Evolutionary conservation across 2,329 filamentous ascomycete genomes (phyloP), one percentile per base, ranked within the genome.

Genomic region (Sclerotinia nivalis): DNA sequence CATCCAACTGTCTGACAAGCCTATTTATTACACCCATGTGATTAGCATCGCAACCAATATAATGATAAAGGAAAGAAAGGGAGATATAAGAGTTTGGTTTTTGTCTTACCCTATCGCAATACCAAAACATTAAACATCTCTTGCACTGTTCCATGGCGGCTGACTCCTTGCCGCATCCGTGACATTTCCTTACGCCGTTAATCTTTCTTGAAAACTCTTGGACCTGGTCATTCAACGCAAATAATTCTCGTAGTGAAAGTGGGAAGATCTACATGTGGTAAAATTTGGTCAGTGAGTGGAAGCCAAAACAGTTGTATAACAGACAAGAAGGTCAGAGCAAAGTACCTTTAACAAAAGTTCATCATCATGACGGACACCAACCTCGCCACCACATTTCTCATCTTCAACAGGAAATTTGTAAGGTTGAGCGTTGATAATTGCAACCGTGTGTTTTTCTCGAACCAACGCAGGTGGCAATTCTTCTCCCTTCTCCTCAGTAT

Each of bases 51-150:
- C 54, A 55, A 47, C 10, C 20, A 60, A 20, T 31, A 68, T 40
- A 22, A 62, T 49, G 37, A 56, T 43, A 22, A 8, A 59, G 61
- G 55, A 47, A 31, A 49, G 28, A 20, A 1, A n/a, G 3, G 9
- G 8, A n/a, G 12, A n/a, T 7, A 15, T 15, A 43, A 6, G 7
- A 49, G 0, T 0, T 18, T 15, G 54, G 9, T 2, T 34, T 0
- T 31, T 18, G 10, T 55, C 73, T 73, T 75, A 77, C 76, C 70
- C 55, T 73, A 60, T 74, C 47, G 62, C 73, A 77, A 69, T 76
- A 77, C 74, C 73, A 77, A 70, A 76, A 76, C 49, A 56, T 66
- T n/a, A 58, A 73, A 69, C 76, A 77, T 43, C 64, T 73, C 20
- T 15, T 37, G 56, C 75, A 77, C 52, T 40, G 40, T n/a, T 71